Conservation (phyloP, 2,329 filamentous ascomycete genomes). For the Cercospora sp. region DNA sequence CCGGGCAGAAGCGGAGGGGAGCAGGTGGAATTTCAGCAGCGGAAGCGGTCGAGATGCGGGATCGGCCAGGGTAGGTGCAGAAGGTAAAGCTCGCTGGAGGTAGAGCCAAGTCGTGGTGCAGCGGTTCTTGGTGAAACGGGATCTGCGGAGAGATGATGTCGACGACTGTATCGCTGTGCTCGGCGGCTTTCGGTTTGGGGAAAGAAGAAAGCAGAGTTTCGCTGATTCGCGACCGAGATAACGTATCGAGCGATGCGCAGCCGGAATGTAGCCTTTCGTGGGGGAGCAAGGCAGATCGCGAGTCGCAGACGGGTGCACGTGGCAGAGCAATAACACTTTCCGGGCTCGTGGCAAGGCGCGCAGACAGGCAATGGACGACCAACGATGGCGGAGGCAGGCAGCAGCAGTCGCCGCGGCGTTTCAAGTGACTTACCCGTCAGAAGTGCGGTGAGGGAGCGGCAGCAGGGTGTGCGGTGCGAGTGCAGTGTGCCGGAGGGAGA, state of each 20-base stretch:
- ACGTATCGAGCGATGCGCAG: slow-evolving; percentile 15
- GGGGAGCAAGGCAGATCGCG: slow-evolving; percentile 7
- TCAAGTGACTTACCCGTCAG: slow-evolving; percentile 9
- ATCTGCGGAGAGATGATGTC: slow-evolving; percentile 25
- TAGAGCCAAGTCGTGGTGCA: slow-evolving; percentile 14
- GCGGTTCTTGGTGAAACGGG: slow-evolving; percentile 18
- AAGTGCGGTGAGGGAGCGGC: neutral
- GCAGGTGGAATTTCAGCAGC: slow-evolving; percentile 14
- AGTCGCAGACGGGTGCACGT: slow-evolving; percentile 13
- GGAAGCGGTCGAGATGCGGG: slow-evolving; percentile 9
- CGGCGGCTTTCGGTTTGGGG: slow-evolving; percentile 9
- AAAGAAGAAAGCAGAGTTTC: slow-evolving; percentile 18
- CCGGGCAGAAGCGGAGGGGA: slow-evolving; percentile 16
- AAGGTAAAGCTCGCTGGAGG: slow-evolving; percentile 8
- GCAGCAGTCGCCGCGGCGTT: neutral
- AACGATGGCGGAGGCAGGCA: neutral
- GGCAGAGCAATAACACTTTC: slow-evolving; percentile 5
- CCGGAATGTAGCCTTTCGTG: slow-evolving; percentile 13
- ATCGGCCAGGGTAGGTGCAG: slow-evolving; percentile 12
- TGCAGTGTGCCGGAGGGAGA: slow-evolving; percentile 1
- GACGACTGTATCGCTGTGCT: slow-evolving; percentile 15
- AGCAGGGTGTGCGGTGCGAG: neutral
- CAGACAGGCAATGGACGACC: neutral
- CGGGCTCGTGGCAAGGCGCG: slow-evolving; percentile 1
- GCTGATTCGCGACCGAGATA: slow-evolving; percentile 12